Base-by-base conservation (phyloP, 768 basidiomycete genomes). In the Phaeotremella skinneri region DNA sequence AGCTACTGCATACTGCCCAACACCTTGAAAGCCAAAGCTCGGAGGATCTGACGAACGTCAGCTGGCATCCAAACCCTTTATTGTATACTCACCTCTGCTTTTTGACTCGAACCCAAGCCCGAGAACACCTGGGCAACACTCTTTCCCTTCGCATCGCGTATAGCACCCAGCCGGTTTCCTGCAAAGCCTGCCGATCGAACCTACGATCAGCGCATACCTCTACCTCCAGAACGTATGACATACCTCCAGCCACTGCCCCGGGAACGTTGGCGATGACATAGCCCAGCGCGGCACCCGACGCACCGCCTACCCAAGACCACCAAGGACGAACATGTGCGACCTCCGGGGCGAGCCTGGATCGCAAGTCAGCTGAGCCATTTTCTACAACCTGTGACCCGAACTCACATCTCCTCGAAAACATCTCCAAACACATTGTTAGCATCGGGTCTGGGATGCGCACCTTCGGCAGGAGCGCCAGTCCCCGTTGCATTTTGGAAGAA, bases 121-220 rank as follows among this genome's bases (percentile, higher is more conserved):
- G 81, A 78, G 75, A 97, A 97, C 17, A 96, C 92, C 7, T 87
- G 83, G 2, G 89, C 91, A 23, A 97, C 91, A 61, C 87, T 88
- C 82, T 90, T 91, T 9, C 92, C 79, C 79, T 97, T 97, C 2
- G 92, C 92, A 70, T 97, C 92, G 57, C 92, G 81, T 48, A 97
- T 81, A 2, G 91, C 90, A 42, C 92, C 92, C 27, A 96, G 78
- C n/a, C 90, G 81, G 72, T 92, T 94, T 0, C 92, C 92, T 0
- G 90, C 89, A 64, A 87, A 83, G 2, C 87, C 75, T 76, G 47
- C 3, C 14, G 21, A 11, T n/a, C 7, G 41, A 41, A 17, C 17
- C 37, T 16, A 17, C 20, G 56, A 16, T 69, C 53, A 68, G 56
- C 53, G 9, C 16, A 23, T 0, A 17, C 3, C 4, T 25, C 42